These are phyloP conservation scores for Phytophthora litchii DNA, from an alignment of 352 stramenopile genomes.

Conservation along the genomic window DNA sequence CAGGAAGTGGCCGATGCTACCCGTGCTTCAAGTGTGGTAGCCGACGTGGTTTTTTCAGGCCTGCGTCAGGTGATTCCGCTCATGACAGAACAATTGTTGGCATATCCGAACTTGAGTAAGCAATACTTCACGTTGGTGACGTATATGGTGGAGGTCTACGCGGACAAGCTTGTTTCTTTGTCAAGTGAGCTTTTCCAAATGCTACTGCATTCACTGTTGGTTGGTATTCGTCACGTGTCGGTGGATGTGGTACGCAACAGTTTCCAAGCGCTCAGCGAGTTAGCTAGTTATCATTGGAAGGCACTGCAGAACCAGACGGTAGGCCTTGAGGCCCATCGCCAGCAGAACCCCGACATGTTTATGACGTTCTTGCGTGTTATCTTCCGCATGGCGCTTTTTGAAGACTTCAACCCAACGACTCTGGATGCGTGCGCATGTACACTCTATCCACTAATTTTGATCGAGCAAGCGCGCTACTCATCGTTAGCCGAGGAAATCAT, in stretches of 20 bases:
- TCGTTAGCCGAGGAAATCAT: constrained; percentile 69
- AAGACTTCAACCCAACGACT: constrained; percentile 79
- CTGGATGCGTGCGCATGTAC: constrained; percentile 72
- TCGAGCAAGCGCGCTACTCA: constrained; percentile 77
- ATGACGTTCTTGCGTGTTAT: constrained; percentile 78
- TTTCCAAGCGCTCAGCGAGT: constrained; percentile 81
- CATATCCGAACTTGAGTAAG: constrained; percentile 85
- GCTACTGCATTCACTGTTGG: constrained; percentile 74
- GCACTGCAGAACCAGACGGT: constrained; percentile 48
- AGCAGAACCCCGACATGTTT: constrained; percentile 66
- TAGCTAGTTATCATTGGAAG: constrained; percentile 78
- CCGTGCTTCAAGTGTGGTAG: constrained; percentile 69
- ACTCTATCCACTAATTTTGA: constrained; percentile 83
- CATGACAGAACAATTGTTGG: constrained; percentile 89
- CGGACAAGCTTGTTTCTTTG: constrained; percentile 73
- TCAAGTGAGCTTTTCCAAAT: constrained; percentile 73
- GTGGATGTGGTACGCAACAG: constrained; percentile 80
- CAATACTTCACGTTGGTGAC: constrained; percentile 91
- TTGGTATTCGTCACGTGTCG: constrained; percentile 78
- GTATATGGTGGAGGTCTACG: constrained; percentile 89
- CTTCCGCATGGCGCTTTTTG: constrained; percentile 79
- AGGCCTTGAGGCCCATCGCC: constrained; percentile 53
- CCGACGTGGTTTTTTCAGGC: constrained; percentile 89
- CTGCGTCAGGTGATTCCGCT: constrained; percentile 88
- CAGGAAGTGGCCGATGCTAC: constrained; percentile 60